These are phyloP conservation scores for Pseudopithomyces maydicus DNA, from an alignment of 2,329 filamentous ascomycete species.

Conservation along the genomic window DNA sequence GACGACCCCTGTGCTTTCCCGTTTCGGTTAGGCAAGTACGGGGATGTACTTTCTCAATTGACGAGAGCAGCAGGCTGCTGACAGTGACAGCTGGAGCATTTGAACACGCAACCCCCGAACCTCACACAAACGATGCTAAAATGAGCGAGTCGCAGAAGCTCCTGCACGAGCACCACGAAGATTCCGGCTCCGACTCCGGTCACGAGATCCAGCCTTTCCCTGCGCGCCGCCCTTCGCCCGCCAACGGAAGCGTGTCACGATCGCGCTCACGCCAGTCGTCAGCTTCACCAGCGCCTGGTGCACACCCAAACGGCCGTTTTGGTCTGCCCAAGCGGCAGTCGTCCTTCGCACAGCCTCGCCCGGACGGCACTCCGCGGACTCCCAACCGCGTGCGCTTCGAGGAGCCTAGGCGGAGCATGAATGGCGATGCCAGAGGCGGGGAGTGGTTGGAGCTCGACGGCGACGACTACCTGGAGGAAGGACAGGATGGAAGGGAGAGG, in stretches of 20 bases:
- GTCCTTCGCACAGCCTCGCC: slow-evolving; percentile 53
- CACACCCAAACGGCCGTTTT: slow-evolving; percentile 17
- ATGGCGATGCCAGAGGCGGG: slow-evolving; percentile 27
- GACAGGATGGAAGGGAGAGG: slow-evolving; percentile 45
- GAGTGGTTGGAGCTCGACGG: slow-evolving; percentile 61
- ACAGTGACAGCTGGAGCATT: slow-evolving; percentile 7
- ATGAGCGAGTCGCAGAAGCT: slow-evolving; percentile 48
- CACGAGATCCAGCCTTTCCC: slow-evolving; percentile 4
- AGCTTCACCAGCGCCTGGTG: slow-evolving; percentile 33
- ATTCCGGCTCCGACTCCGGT: slow-evolving; percentile 22
- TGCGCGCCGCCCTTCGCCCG: slow-evolving; percentile 25
- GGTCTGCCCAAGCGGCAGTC: slow-evolving; percentile 42
- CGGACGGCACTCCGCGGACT: slow-evolving; percentile 63
- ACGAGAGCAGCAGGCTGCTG: neutral
- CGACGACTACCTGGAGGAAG: slow-evolving; percentile 62
- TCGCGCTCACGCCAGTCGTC: slow-evolving; percentile 26
- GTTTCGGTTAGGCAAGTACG: neutral
- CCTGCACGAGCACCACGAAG: slow-evolving; percentile 37
- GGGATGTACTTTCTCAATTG: slow-evolving; percentile 6
- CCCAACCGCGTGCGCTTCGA: slow-evolving; percentile 78
- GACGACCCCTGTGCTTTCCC: neutral
- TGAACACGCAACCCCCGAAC: neutral
- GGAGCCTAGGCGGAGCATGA: slow-evolving; percentile 42
- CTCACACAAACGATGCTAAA: slow-evolving; percentile 36
- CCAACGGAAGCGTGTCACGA: slow-evolving; percentile 30